Evolutionary conservation across 2,329 filamentous ascomycete species (phyloP).

Genomic region (Capronia americana): DNA sequence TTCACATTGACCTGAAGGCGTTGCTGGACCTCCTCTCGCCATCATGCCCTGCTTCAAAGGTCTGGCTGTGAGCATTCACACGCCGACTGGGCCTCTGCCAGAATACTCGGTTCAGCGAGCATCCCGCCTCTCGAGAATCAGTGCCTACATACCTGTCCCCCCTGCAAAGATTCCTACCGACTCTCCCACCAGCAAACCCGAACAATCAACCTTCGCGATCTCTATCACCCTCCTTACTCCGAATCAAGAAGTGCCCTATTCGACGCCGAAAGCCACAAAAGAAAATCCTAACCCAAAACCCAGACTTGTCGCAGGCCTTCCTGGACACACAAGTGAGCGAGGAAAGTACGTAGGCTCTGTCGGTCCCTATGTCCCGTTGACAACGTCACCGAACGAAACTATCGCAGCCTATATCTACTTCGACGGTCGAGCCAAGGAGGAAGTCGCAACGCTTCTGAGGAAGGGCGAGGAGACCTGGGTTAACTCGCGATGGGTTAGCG

Average conservation of each 20-base stretch:
- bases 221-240: slow-evolving; percentile 95
- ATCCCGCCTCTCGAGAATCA: slow-evolving; percentile 88
- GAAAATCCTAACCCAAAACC: slow-evolving; percentile 81
- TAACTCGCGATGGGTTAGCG: slow-evolving; percentile 95
- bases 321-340: slow-evolving; percentile 59
- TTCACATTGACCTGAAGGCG: slow-evolving; percentile 5
- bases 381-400: slow-evolving; percentile 91
- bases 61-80: slow-evolving; percentile 96
- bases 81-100: slow-evolving; percentile 76
- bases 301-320: slow-evolving; percentile 77
- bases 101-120: slow-evolving; percentile 97
- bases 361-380: slow-evolving; percentile 88
- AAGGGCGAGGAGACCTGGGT: slow-evolving; percentile 99
- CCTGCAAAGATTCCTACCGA: slow-evolving; percentile 75
- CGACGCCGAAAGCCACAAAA: slow-evolving; percentile 78
- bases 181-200: slow-evolving; percentile 73
- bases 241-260: slow-evolving; percentile 88
- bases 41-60: slow-evolving; percentile 97
- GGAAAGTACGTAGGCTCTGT: slow-evolving; percentile 65
- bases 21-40: slow-evolving; percentile 8
- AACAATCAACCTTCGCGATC: slow-evolving; percentile 96
- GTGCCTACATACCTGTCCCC: slow-evolving; percentile 95
- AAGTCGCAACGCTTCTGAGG: slow-evolving; percentile 90
- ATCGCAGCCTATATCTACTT: slow-evolving; percentile 99
- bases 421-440: slow-evolving; percentile 91